Percentiles rank a stretch among this genome's conserved stretches.
Evolutionary conservation across 108 stramenopile species (phyloP).

Genomic region (Aurantiochytrium sp.): DNA sequence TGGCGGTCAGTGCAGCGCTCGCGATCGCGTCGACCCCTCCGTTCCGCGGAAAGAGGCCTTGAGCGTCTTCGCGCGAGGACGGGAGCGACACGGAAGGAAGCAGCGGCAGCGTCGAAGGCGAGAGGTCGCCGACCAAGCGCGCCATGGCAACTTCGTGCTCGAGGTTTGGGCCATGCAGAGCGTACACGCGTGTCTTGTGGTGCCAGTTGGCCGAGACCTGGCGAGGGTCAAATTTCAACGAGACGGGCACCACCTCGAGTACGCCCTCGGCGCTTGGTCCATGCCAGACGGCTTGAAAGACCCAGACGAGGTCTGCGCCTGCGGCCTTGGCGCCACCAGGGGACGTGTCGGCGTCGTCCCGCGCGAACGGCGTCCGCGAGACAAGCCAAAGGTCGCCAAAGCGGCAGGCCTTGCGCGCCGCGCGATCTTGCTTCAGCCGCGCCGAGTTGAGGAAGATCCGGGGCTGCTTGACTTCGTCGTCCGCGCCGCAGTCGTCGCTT

Average conservation of each 20-base stretch:
- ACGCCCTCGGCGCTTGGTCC: background rate
- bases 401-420: background rate
- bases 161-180: background rate
- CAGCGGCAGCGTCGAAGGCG: background rate
- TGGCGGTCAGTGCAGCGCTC: too few relatives aligned
- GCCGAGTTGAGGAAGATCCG: background rate
- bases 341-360: too few relatives aligned
- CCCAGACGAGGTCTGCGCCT: background rate
- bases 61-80: background rate
- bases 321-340: too few relatives aligned
- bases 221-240: background rate
- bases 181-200: background rate
- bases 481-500: background rate
- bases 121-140: background rate
- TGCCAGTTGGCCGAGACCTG: background rate
- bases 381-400: constrained; percentile 13
- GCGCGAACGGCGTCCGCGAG: background rate
- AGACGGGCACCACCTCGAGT: background rate
- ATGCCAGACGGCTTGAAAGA: constrained; percentile 17
- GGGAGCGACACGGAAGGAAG: background rate
- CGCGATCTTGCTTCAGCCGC: background rate
- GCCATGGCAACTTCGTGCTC: constrained; percentile 6
- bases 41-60: background rate
- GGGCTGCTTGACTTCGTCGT: background rate
- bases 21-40: background rate